phyloP scores from a whole-genome alignment of 2,329 filamentous ascomycete species.

The Pleoardoris graminearum region DNA sequence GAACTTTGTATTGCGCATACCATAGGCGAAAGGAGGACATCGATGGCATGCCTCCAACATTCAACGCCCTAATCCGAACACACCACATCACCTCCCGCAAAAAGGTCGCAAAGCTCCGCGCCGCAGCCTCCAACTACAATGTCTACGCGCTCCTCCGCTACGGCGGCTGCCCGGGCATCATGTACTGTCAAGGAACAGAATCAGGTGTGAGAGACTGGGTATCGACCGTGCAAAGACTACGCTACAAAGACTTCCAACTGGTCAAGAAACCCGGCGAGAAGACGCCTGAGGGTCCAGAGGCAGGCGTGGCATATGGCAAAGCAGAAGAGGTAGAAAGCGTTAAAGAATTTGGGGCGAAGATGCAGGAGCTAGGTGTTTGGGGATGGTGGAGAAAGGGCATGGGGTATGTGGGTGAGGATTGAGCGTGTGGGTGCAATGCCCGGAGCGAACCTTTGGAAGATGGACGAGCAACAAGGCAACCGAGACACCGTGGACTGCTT shows the following conservation, averaged over 20 bases:
- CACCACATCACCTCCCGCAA: slow-evolving; percentile 83
- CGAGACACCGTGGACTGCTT: no score
- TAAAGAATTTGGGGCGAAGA: slow-evolving; percentile 64
- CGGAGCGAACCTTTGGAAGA: no score
- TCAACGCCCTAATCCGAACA: slow-evolving; percentile 70
- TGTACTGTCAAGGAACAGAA: slow-evolving; percentile 73
- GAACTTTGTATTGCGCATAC: not conserved
- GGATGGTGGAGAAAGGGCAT: slow-evolving; percentile 71
- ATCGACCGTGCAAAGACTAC: slow-evolving; percentile 61
- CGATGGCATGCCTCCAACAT: slow-evolving; percentile 36
- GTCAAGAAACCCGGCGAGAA: slow-evolving; percentile 56
- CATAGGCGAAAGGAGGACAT: not conserved
- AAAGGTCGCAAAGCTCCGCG: slow-evolving; percentile 66
- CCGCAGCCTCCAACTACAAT: slow-evolving; percentile 63
- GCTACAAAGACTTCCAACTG: slow-evolving; percentile 75
- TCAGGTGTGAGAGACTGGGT: slow-evolving; percentile 66
- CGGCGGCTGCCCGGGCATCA: slow-evolving; percentile 72
- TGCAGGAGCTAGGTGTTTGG: slow-evolving; percentile 63
- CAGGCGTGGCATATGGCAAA: slow-evolving; percentile 32
- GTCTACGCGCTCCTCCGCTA: slow-evolving; percentile 68
- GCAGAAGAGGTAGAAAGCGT: slow-evolving; percentile 64
- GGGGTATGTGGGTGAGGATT: slow-evolving; percentile 53
- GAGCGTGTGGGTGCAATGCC: no score
- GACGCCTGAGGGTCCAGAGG: slow-evolving; percentile 8
- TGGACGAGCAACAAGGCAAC: no score